Evolutionary conservation across 768 basidiomycete genomes (phyloP).

Genomic region (Lactifluus subvellereus): DNA sequence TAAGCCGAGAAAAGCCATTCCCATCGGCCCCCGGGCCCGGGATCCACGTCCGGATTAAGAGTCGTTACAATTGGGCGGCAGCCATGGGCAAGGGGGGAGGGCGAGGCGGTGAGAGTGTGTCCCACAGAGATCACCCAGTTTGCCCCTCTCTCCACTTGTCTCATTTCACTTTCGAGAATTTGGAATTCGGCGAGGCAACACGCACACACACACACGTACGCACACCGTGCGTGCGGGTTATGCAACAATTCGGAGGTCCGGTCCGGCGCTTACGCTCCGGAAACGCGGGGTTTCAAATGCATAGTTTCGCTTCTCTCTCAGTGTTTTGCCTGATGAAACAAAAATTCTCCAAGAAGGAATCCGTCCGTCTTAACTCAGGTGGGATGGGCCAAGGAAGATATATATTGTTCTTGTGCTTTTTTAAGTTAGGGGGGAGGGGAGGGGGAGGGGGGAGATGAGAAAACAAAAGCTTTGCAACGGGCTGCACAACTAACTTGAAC

Average conservation of each 20-base stretch:
- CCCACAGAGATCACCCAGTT: not conserved
- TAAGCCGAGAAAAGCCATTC: not conserved
- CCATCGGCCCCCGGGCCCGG: not conserved
- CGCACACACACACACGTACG: not conserved
- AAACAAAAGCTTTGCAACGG: not conserved
- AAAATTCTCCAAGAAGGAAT: not conserved
- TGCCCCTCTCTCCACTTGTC: not conserved
- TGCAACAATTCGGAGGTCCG: constrained; percentile 1
- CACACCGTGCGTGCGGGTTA: not conserved
- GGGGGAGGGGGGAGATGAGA: not conserved
- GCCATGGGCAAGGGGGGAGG: not conserved
- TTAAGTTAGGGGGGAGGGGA: too few species aligned
- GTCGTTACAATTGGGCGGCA: not conserved
- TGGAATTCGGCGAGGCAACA: too few species aligned
- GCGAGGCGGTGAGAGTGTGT: not conserved
- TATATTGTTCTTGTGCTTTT: too few species aligned
- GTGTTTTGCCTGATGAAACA: not conserved
- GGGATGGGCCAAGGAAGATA: not conserved
- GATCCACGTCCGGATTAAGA: not conserved
- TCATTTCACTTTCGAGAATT: not conserved
- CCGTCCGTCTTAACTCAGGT: not conserved
- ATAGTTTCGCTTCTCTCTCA: not conserved
- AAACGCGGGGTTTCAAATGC: not conserved
- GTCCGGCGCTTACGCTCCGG: not conserved
- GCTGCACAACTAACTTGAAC: too few species aligned